phyloP scores from a whole-genome alignment of 2,329 filamentous ascomycete genomes.

The Epichloe baconii region DNA sequence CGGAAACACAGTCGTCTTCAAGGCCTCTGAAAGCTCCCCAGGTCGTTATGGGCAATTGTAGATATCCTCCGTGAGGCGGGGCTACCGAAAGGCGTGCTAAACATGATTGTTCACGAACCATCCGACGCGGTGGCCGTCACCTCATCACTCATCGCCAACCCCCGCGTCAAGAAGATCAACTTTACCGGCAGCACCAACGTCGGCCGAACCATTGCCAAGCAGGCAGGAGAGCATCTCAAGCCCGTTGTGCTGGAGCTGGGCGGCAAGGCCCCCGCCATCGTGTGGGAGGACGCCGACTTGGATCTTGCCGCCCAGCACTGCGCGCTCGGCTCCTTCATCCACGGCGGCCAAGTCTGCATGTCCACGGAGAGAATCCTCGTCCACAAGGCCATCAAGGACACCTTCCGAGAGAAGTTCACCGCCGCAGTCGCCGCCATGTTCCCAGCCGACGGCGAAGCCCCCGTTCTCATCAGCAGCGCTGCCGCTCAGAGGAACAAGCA shows the following conservation, averaged over 20 bases:
- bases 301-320: slow-evolving; percentile 56
- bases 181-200: slow-evolving; percentile 71
- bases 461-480: slow-evolving; percentile 55
- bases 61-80: slow-evolving; percentile 60
- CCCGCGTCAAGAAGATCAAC: slow-evolving; percentile 65
- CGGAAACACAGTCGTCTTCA: slow-evolving; percentile 66
- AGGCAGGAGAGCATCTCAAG: slow-evolving; percentile 63
- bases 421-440: slow-evolving; percentile 29
- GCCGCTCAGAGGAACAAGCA: slow-evolving; percentile 53
- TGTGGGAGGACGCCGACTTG: slow-evolving; percentile 69
- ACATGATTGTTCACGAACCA: slow-evolving; percentile 54
- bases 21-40: slow-evolving; percentile 55
- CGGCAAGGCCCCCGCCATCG: slow-evolving; percentile 67
- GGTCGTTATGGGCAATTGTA: slow-evolving; percentile 48
- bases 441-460: slow-evolving; percentile 46
- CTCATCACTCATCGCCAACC: slow-evolving; percentile 51
- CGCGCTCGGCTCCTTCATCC: slow-evolving; percentile 56
- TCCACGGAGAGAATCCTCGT: slow-evolving; percentile 61
- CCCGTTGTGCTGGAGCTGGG: slow-evolving; percentile 71
- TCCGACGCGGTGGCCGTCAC: slow-evolving; percentile 57
- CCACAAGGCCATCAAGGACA: slow-evolving; percentile 31
- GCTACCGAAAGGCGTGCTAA: slow-evolving; percentile 61
- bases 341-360: slow-evolving; percentile 79
- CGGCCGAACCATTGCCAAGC: slow-evolving; percentile 56
- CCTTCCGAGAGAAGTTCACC: slow-evolving; percentile 33